Conservation (phyloP, 805 yeast species). For the Lachancea sp. region DNA sequence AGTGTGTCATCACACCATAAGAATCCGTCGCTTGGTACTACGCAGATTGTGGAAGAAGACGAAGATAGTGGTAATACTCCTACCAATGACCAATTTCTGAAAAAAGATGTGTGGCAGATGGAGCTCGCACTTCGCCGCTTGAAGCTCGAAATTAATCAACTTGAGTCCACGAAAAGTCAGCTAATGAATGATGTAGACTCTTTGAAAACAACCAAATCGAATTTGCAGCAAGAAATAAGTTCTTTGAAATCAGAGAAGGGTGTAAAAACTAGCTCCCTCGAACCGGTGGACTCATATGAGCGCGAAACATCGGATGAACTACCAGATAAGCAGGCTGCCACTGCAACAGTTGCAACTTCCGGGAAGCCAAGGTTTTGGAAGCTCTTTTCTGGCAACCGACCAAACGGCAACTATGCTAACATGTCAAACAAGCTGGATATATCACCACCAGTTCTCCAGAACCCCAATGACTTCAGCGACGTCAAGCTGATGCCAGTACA, state of each 20-base stretch:
- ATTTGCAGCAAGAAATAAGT: constrained; percentile 42
- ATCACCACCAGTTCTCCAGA: constrained; percentile 34
- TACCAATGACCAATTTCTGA: constrained; percentile 11
- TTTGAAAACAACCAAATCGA: constrained; percentile 42
- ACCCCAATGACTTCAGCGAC: constrained; percentile 35
- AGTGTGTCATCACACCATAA: constrained; percentile 2
- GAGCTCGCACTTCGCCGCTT: constrained; percentile 37
- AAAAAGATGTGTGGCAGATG: constrained; percentile 21
- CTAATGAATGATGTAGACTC: constrained; percentile 46
- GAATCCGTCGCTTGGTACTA: constrained; percentile 1
- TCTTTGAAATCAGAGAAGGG: constrained; percentile 21
- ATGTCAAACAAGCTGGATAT: constrained; percentile 22
- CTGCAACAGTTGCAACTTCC: constrained; percentile 22
- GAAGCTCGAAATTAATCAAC: constrained; percentile 37
- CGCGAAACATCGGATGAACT: constrained; percentile 8
- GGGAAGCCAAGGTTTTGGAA: constrained; percentile 32
- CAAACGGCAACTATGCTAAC: not conserved
- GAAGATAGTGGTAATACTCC: constrained; percentile 7
- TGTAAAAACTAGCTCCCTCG: not conserved
- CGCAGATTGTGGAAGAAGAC: constrained; percentile 5
- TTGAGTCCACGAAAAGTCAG: constrained; percentile 38
- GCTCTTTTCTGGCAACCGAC: constrained; percentile 18
- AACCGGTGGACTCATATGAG: constrained; percentile 16
- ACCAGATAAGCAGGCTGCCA: constrained; percentile 14
- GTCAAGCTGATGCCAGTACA: constrained; percentile 28